Evolutionary conservation across 805 yeast species (phyloP).

Genomic region (Alloascoidea africana): DNA sequence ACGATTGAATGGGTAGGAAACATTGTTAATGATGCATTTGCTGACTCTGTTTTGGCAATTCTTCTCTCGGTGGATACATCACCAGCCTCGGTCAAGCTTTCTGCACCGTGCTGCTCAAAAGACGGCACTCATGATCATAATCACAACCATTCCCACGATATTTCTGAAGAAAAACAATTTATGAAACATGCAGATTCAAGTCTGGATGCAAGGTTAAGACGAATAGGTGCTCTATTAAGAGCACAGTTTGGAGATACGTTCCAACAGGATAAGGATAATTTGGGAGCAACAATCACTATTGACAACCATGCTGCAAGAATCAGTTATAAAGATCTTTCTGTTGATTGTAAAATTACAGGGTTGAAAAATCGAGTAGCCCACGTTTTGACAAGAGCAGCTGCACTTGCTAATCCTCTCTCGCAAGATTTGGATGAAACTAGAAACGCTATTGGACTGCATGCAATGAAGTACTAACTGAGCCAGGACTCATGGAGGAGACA

Average conservation of each 20-base stretch:
- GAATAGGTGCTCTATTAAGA: constrained; percentile 45
- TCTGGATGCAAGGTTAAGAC: constrained; percentile 25
- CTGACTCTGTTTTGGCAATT: constrained; percentile 87
- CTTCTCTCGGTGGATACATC: constrained; percentile 84
- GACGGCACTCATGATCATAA: constrained; percentile 29
- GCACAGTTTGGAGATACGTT: constrained; percentile 87
- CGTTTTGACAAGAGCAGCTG: constrained; percentile 62
- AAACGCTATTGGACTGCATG: neutral
- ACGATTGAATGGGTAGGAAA: constrained; percentile 87
- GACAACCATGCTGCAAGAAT: constrained; percentile 67
- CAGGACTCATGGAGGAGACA: no score
- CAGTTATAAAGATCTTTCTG: constrained; percentile 47
- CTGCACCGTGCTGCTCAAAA: no score
- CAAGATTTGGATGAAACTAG: constrained; percentile 13
- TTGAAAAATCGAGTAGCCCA: constrained; percentile 72
- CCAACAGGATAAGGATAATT: constrained; percentile 17
- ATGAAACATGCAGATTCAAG: constrained; percentile 20
- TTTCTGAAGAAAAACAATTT: constrained; percentile 8
- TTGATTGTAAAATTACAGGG: constrained; percentile 60
- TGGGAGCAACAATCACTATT: constrained; percentile 45
- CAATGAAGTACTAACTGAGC: neutral
- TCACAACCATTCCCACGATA: constrained; percentile 11
- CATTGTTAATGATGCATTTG: constrained; percentile 79
- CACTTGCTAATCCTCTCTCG: constrained; percentile 72
- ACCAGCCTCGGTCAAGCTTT: constrained; percentile 84